These are phyloP conservation scores for Talaromyces liani DNA, from an alignment of 495 filamentous ascomycete species.

Conservation along the genomic window DNA sequence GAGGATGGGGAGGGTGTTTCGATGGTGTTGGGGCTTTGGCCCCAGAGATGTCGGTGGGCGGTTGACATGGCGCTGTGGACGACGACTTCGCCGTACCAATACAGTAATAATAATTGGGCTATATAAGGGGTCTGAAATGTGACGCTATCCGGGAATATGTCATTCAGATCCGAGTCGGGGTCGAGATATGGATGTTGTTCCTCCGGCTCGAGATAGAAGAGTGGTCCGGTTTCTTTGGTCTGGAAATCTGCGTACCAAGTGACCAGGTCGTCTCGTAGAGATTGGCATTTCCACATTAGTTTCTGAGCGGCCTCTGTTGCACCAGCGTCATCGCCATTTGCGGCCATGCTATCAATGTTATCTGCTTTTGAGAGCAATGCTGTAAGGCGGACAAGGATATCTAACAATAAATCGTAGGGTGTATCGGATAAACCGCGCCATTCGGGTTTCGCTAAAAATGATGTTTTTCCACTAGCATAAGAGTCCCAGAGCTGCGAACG, in stretches of 20 bases:
- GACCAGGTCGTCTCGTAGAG: constrained; percentile 3
- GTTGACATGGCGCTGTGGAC: constrained; percentile 7
- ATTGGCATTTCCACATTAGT: constrained; percentile 1
- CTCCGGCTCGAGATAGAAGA: constrained; percentile 5
- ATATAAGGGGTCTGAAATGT: constrained; percentile 6
- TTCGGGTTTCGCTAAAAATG: constrained; percentile 8
- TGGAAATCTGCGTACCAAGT: constrained; percentile 8
- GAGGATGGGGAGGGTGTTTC: neutral
- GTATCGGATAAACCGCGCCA: constrained; percentile 6
- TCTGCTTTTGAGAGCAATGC: constrained; percentile 4
- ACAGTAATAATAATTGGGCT: constrained; percentile 1
- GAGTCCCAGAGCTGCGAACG: constrained; percentile 5
- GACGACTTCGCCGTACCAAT: constrained; percentile 9
- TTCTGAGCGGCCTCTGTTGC: neutral
- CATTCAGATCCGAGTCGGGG: neutral
- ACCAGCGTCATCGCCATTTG: neutral
- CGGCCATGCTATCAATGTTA: neutral
- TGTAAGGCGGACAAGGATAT: constrained; percentile 4
- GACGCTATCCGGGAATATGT: constrained; percentile 5
- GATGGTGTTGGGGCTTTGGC: neutral
- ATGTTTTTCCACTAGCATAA: constrained; percentile 3
- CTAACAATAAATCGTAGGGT: constrained; percentile 3
- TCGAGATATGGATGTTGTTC: constrained; percentile 9
- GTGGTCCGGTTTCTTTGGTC: neutral
- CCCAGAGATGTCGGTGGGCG: neutral